Evolutionary conservation across 495 filamentous ascomycete genomes (phyloP).

Genomic region (Lichenothelia convexa): DNA sequence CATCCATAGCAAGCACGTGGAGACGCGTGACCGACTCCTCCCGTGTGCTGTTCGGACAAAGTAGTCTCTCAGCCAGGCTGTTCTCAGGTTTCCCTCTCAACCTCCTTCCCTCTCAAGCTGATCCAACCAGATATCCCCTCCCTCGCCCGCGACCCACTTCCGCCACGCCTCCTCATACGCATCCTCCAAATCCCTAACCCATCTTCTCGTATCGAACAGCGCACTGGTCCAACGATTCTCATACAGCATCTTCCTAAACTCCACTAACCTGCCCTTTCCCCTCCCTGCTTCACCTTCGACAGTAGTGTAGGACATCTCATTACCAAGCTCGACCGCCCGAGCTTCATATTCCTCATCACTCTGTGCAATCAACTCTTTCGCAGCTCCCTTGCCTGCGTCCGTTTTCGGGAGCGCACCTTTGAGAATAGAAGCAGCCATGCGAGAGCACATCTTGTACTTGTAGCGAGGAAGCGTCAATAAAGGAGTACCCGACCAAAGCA

Average conservation of each 20-base stretch:
- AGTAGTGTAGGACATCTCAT: slow-evolving; percentile 41
- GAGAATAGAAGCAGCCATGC: slow-evolving; percentile 91
- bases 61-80: too few species aligned
- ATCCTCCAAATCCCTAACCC: slow-evolving; percentile 80
- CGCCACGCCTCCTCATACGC: slow-evolving; percentile 81
- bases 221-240: slow-evolving; percentile 63
- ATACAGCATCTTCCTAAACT: slow-evolving; percentile 64
- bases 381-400: slow-evolving; percentile 45
- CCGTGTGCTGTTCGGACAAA: too few species aligned
- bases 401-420: slow-evolving; percentile 66
- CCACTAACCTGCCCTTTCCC: slow-evolving; percentile 47
- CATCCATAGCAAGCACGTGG: too few species aligned
- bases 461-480: slow-evolving; percentile 88
- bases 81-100: neutral
- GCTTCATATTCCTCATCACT: slow-evolving; percentile 70
- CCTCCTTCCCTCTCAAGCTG: neutral
- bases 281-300: slow-evolving; percentile 5
- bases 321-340: slow-evolving; percentile 56
- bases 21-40: too few species aligned
- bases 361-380: slow-evolving; percentile 54
- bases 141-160: slow-evolving; percentile 68
- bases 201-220: slow-evolving; percentile 80
- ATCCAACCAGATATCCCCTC: slow-evolving; percentile 65
- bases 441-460: slow-evolving; percentile 95
- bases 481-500: slow-evolving; percentile 90